Conservation (phyloP, 1,139 yeast species). For the Sugiyamaella novakii region DNA sequence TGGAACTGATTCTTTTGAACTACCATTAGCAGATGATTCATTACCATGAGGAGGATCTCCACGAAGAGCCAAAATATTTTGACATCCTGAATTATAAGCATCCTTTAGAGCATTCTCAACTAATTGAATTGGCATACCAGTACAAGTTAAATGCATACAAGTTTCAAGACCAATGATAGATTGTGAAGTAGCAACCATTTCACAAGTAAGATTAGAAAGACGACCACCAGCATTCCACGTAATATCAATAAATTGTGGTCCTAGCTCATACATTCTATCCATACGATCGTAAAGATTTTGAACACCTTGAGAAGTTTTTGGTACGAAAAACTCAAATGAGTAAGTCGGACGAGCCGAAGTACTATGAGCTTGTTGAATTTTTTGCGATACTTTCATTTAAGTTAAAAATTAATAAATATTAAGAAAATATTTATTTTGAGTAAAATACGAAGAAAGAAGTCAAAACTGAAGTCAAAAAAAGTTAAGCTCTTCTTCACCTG, state of each 20-base stretch:
- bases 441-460: not conserved
- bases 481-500: too few species aligned
- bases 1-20: constrained; percentile 38
- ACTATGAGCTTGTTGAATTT: constrained; percentile 42
- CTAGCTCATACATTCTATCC: constrained; percentile 94
- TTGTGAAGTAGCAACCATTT: constrained; percentile 89
- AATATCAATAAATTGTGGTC: constrained; percentile 89
- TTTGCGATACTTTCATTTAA: constrained; percentile 46
- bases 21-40: constrained; percentile 53
- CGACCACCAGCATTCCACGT: constrained; percentile 99
- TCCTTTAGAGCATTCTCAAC: constrained; percentile 83
- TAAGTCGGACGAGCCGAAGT: constrained; percentile 57
- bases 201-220: constrained; percentile 76
- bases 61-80: constrained; percentile 87
- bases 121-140: constrained; percentile 82
- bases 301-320: constrained; percentile 95
- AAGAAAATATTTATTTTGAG: not conserved
- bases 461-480: too few species aligned
- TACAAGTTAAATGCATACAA: constrained; percentile 97
- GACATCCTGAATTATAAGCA: constrained; percentile 92
- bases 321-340: constrained; percentile 97
- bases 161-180: constrained; percentile 93
- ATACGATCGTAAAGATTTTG: constrained; percentile 94
- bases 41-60: constrained; percentile 82
- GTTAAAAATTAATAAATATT: too few species aligned